Base-by-base conservation (phyloP, 1,284 basidiomycete genomes). In the Rhizoctonia solani region DNA sequence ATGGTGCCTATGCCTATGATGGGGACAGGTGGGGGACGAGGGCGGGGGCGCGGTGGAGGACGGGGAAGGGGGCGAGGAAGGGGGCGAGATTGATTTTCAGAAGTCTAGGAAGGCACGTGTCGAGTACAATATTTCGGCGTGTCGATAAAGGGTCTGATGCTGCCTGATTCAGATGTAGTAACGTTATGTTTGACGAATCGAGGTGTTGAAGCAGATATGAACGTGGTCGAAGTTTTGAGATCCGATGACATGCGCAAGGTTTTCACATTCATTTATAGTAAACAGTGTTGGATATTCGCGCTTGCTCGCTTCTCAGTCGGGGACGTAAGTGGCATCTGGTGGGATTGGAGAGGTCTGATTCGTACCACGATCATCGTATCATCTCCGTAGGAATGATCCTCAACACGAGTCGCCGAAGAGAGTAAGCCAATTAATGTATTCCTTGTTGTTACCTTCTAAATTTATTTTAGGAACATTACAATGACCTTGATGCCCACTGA, bases 21-120 rank as follows among this genome's bases (percentile, higher is more conserved):
- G 19, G 44, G 49, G n/a, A 53, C 42, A 46, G 61, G 61, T 29
- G 50, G 61, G 8, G 61, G 61, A 23, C 29, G 37, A 39, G 59
- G 58, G 9, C n/a, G 59, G 13, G 34, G 59, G 21, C 41, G 61
- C 53, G 39, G 61, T 9, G 25, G 61, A 13, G 59, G 61, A n/a
- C 23, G 47, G 27, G 29, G 47, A n/a, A 9, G 46, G 11, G 55
- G 25, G 13, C 3, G 41, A 3, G 42, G 42, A n/a, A 30, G 55
- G 27, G 55, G 37, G 37, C 37, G 37, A 39, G 37, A 16, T 8
- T 8, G 37, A 39, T 8, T 8, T 16, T 8, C 9, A 16, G 37
- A 16, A 39, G 16, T 39, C 9, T 8, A 8, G 8, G 37, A 39
- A 8, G 37, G 37, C 37, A 8, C 37, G 37, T 39, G 37, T 16